These are phyloP conservation scores for Albophoma yamanashiensis DNA, from an alignment of 2,329 filamentous ascomycete species.

Conservation along the genomic window DNA sequence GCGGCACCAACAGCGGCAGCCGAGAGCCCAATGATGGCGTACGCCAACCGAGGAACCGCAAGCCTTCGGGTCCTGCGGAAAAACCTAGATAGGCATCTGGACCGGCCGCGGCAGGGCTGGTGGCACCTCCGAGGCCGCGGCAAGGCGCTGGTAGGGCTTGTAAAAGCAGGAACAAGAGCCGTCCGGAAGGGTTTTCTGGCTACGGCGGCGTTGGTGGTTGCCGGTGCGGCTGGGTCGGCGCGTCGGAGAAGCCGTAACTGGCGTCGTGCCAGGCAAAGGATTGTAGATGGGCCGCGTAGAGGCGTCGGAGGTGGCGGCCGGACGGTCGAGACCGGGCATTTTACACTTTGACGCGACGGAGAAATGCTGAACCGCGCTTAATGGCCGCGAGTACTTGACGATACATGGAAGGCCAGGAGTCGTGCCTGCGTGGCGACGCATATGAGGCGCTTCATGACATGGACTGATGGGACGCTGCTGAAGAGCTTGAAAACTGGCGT, in stretches of 20 bases:
- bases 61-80: not conserved
- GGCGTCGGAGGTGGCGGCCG: not conserved
- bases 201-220: not conserved
- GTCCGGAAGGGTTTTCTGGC: not conserved
- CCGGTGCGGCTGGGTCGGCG: not conserved
- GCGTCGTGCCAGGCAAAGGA: not conserved
- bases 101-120: not conserved
- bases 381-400: not conserved
- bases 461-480: not conserved
- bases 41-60: not conserved
- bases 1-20: not conserved
- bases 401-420: not conserved
- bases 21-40: not conserved
- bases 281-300: not conserved
- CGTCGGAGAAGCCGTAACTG: not conserved
- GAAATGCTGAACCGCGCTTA: not conserved
- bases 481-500: not conserved
- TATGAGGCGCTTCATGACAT: not conserved
- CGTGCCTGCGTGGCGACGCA: not conserved
- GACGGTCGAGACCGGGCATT: not conserved
- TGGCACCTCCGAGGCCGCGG: not conserved
- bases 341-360: not conserved
- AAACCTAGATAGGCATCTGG: not conserved
- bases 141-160: not conserved
- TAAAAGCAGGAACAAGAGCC: not conserved